Evolutionary conservation across 495 filamentous ascomycete genomes (phyloP), one percentile per base, ranked within the genome.

Genomic region (Pyrenopolyporus hunteri): DNA sequence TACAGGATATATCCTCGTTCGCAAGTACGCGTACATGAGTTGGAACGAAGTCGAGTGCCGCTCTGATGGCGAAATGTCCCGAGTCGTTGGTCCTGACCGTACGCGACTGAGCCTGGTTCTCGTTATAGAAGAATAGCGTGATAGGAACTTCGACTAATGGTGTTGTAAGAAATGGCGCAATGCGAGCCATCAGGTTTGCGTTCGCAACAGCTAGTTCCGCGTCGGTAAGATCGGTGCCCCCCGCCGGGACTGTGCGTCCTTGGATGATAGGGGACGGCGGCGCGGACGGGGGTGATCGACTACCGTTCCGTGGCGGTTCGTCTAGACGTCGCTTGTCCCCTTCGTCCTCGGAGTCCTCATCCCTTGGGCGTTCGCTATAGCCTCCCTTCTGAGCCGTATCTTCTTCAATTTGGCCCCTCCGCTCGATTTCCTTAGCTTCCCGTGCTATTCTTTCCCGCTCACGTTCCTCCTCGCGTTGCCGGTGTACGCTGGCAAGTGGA

Each of bases 121-220:
- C 85, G 56, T 96, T 92, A 76, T 92, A 98, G 75, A 98, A 96
- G 76, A 97, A 97, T 1, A 94, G 77, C 1, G 91, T 97, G 20
- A 99, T 87, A 2, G 90, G 85, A 26, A 83, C 77, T 36, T 86
- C 82, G 3, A 84, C 79, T 50, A 93, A 73, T 0, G 94, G 91
- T 20, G 85, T 92, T 1, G 89, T 88, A 73, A 98, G 77, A 66
- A 99, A 99, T 8, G 95, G 94, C 26, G 85, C 87, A 9, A 98
- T 79, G 52, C 94, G 80, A 37, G 90, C 85, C 86, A 96, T 90
- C 8, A 99, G 78, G 67, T 93, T 88, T 1, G 85, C 80, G 68
- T 99, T 97, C 4, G 93, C 92, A 43, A 87, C 74, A 0, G 87
- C 79, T 3, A 97, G 74, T 68, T 97, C 90, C 10, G 87, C 83